Conservation (phyloP, 2,329 filamentous ascomycete species). For the Sphaerulina musiva region DNA sequence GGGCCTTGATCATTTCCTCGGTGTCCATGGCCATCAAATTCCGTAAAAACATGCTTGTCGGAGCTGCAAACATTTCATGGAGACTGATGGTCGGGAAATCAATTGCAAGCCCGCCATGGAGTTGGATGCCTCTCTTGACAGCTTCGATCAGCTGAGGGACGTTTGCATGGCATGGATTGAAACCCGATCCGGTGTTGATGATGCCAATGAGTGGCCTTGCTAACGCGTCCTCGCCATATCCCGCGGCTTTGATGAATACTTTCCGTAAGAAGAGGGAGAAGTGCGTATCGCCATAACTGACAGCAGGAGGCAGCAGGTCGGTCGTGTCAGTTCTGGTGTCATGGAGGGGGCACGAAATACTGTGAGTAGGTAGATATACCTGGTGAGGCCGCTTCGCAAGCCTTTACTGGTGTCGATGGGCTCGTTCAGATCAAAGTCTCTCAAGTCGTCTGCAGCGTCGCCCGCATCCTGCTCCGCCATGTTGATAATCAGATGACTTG, state of each 20-base stretch:
- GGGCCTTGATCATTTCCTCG: slow-evolving; percentile 68
- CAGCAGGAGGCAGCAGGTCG: slow-evolving; percentile 28
- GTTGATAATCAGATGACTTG: too few relatives aligned
- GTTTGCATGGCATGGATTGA: slow-evolving; percentile 70
- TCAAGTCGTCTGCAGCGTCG: neutral
- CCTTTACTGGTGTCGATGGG: slow-evolving; percentile 14
- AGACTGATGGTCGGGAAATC: slow-evolving; percentile 70
- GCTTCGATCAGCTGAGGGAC: slow-evolving; percentile 66
- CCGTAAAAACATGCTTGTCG: slow-evolving; percentile 67
- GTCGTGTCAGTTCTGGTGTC: slow-evolving; percentile 55
- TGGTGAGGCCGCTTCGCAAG: slow-evolving; percentile 19
- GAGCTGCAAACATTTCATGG: slow-evolving; percentile 61
- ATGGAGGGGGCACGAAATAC: neutral
- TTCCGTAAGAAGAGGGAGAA: slow-evolving; percentile 70
- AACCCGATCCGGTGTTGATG: slow-evolving; percentile 64
- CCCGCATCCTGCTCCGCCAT: neutral
- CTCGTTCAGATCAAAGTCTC: slow-evolving; percentile 20
- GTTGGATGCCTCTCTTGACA: slow-evolving; percentile 60
- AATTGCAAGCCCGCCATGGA: slow-evolving; percentile 60
- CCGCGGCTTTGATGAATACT: slow-evolving; percentile 70
- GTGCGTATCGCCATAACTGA: slow-evolving; percentile 64
- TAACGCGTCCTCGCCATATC: slow-evolving; percentile 65
- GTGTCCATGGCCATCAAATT: slow-evolving; percentile 77
- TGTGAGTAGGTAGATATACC: neutral
- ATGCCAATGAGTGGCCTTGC: slow-evolving; percentile 67